Conservation (phyloP, 768 basidiomycete genomes). For the Fomitopsis serialis region DNA sequence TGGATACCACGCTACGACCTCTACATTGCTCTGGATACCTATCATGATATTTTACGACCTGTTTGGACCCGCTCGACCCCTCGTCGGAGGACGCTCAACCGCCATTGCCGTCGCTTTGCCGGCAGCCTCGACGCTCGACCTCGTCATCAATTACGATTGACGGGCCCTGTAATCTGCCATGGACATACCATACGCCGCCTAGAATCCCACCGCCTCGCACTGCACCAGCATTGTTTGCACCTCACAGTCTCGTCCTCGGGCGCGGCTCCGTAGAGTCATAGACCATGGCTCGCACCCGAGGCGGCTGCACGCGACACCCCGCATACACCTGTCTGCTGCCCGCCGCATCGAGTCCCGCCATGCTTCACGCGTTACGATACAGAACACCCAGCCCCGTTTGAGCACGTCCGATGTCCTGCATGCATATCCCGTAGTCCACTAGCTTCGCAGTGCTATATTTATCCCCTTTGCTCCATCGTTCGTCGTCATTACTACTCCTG, state of each 20-base stretch:
- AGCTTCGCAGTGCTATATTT: slow-evolving; percentile 1
- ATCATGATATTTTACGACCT: neutral
- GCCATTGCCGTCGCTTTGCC: neutral
- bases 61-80: neutral
- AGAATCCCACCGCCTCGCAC: neutral
- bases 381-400: neutral
- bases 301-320: neutral
- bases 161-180: neutral
- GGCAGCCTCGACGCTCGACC: neutral
- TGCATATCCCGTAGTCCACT: slow-evolving; percentile 2
- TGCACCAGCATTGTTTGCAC: neutral
- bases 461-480: neutral
- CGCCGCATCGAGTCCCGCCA: neutral
- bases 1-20: slow-evolving; percentile 4
- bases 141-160: neutral
- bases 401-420: neutral
- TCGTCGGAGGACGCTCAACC: neutral
- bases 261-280: no score
- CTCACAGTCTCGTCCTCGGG: neutral
- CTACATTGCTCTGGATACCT: neutral
- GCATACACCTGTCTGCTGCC: neutral
- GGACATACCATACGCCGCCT: neutral
- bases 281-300: neutral
- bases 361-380: neutral
- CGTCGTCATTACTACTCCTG: neutral